phyloP scores from a whole-genome alignment of 148 eudicot genomes.

The Salicornia ramosissima region DNA sequence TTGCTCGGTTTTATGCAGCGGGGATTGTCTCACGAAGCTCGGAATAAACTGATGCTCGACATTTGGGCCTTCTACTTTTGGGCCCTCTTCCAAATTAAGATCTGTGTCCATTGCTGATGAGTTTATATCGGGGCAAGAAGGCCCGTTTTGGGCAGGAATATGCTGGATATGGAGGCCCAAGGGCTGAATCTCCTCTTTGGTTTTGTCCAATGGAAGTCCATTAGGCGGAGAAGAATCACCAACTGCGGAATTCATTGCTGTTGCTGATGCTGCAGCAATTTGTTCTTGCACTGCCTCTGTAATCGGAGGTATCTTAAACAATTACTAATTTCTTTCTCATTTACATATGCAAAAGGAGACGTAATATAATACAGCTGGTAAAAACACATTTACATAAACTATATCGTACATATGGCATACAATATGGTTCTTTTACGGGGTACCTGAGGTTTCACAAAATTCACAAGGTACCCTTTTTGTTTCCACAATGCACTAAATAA shows the following conservation, averaged over 20 bases:
- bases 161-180: constrained; percentile 77
- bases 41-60: constrained; percentile 93
- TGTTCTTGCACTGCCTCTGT: constrained; percentile 88
- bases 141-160: constrained; percentile 54
- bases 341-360: background rate
- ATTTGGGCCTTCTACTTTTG: constrained; percentile 40
- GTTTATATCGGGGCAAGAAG: constrained; percentile 70
- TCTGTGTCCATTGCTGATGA: constrained; percentile 59
- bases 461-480: too few species aligned
- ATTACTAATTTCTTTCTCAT: background rate
- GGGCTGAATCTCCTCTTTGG: constrained; percentile 54
- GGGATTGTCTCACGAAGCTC: constrained; percentile 52
- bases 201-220: constrained; percentile 50
- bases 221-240: constrained; percentile 88
- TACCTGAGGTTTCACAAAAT: too few species aligned
- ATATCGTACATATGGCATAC: background rate
- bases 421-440: too few species aligned
- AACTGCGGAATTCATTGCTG: constrained; percentile 52
- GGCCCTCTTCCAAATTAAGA: constrained; percentile 50
- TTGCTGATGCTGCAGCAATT: constrained; percentile 42
- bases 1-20: constrained; percentile 38
- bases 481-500: too few species aligned
- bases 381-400: background rate
- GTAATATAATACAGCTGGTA: background rate
- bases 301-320: constrained; percentile 19